Conservation (phyloP, 371 early-diverging fungal species). For the Gilbertella persicaria region DNA sequence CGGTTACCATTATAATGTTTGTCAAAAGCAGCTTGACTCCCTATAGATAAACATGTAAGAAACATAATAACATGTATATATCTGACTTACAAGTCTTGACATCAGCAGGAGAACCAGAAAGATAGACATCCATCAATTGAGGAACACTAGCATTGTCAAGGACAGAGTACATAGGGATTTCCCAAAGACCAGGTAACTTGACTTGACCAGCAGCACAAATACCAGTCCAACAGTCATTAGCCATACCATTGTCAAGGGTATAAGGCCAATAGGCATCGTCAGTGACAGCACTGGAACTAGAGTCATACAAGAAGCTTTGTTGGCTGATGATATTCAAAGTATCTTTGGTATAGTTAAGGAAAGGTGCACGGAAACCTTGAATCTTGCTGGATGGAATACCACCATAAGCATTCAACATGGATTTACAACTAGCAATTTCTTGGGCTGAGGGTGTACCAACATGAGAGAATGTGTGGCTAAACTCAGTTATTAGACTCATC, state of each 20-base stretch:
- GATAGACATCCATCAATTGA: constrained; percentile 71
- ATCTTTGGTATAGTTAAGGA: constrained; percentile 60
- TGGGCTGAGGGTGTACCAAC: constrained; percentile 44
- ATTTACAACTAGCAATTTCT: constrained; percentile 55
- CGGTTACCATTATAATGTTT: constrained; percentile 61
- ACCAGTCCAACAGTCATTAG: constrained; percentile 67
- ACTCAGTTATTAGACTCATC: not conserved
- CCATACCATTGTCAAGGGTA: constrained; percentile 70
- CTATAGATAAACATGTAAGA: constrained; percentile 10
- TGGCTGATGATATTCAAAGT: constrained; percentile 50
- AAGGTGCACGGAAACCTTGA: constrained; percentile 71
- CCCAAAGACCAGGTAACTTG: constrained; percentile 68
- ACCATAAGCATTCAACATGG: constrained; percentile 58
- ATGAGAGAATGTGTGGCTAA: constrained; percentile 66
- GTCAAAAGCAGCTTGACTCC: constrained; percentile 53
- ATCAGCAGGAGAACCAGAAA: constrained; percentile 46
- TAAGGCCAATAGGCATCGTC: constrained; percentile 69
- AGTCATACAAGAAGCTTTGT: constrained; percentile 66
- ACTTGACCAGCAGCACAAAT: constrained; percentile 47
- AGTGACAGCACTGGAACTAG: constrained; percentile 55
- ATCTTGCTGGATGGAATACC: constrained; percentile 69
- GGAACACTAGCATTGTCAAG: constrained; percentile 35
- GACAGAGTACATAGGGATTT: constrained; percentile 67
- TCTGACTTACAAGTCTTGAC: constrained; percentile 43
- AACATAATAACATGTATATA: constrained; percentile 5